These are phyloP conservation scores for Plasmodium inui DNA, from an alignment of 169 alveolate genomes.

Conservation along the genomic window DNA sequence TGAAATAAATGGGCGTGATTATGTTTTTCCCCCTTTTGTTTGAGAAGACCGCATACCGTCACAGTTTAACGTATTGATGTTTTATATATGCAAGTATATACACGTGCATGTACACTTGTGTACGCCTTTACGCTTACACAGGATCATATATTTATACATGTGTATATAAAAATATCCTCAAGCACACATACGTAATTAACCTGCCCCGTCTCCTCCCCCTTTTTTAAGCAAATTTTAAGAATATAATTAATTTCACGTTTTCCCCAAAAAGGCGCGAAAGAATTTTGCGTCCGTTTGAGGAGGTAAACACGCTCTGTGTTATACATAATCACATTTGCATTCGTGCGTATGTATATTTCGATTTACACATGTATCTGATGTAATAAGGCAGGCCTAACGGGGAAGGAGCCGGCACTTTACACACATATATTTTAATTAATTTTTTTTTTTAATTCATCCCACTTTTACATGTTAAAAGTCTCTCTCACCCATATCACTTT, in stretches of 20 bases:
- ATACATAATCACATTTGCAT: background rate
- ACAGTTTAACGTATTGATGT: background rate
- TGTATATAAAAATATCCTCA: background rate
- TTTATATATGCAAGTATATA: background rate
- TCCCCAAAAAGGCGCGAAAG: background rate
- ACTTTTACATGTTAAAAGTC: background rate
- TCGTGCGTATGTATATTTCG: background rate
- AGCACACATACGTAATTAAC: background rate
- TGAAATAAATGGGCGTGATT: background rate
- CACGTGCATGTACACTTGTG: background rate
- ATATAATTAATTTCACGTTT: conserved; percentile 1
- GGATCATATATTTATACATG: background rate
- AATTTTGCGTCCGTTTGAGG: background rate
- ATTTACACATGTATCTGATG: background rate
- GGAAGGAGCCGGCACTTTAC: background rate
- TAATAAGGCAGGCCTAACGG: background rate
- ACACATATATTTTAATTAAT: background rate
- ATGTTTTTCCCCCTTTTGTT: background rate
- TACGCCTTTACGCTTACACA: background rate
- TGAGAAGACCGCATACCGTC: background rate
- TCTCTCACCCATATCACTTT: background rate
- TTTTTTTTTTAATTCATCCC: background rate
- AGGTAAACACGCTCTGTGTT: background rate
- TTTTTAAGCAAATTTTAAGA: background rate
- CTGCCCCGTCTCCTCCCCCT: background rate